Conservation (phyloP, 345 rosid species). For the Alliaria petiolata region DNA sequence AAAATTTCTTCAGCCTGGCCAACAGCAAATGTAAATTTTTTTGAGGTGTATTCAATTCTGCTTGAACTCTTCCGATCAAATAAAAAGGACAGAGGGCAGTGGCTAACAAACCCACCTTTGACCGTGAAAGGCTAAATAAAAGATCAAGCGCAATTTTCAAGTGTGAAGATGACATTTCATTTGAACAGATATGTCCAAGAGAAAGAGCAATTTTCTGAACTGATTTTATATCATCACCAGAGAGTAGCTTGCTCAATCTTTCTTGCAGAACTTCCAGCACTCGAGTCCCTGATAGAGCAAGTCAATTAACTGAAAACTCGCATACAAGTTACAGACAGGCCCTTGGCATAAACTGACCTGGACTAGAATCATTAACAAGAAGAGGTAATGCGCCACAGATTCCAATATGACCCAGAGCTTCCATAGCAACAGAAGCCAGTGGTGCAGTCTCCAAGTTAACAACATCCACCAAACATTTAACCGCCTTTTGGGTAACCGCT, state of each 20-base stretch:
- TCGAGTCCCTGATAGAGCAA: slow-evolving; percentile 49
- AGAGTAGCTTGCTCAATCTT: slow-evolving; percentile 70
- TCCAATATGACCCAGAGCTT: slow-evolving; percentile 96
- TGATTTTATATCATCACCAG: slow-evolving; percentile 83
- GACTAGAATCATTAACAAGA: slow-evolving; percentile 43
- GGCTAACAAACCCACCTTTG: slow-evolving; percentile 57
- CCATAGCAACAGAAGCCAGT: slow-evolving; percentile 87
- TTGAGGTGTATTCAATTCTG: slow-evolving; percentile 3
- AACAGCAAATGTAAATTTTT: slow-evolving; percentile 17
- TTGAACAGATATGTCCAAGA: slow-evolving; percentile 76
- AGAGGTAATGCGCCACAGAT: slow-evolving; percentile 63
- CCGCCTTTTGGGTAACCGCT: slow-evolving; percentile 51
- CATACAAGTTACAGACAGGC: slow-evolving; percentile 4
- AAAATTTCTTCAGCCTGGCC: slow-evolving; percentile 89
- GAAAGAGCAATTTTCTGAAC: slow-evolving; percentile 73
- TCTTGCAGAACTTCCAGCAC: slow-evolving; percentile 59
- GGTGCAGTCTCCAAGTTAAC: slow-evolving; percentile 67
- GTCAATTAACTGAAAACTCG: slow-evolving; percentile 20
- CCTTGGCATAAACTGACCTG: slow-evolving; percentile 48
- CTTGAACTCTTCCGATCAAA: neutral
- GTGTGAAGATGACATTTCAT: slow-evolving; percentile 62
- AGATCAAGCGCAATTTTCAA: slow-evolving; percentile 68
- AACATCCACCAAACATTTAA: slow-evolving; percentile 62
- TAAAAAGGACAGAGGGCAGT: neutral
- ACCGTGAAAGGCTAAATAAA: slow-evolving; percentile 78